Evolutionary conservation across 2,329 filamentous ascomycete genomes (phyloP), one percentile per base, ranked within the genome.

Genomic region (Colletotrichum agaves): DNA sequence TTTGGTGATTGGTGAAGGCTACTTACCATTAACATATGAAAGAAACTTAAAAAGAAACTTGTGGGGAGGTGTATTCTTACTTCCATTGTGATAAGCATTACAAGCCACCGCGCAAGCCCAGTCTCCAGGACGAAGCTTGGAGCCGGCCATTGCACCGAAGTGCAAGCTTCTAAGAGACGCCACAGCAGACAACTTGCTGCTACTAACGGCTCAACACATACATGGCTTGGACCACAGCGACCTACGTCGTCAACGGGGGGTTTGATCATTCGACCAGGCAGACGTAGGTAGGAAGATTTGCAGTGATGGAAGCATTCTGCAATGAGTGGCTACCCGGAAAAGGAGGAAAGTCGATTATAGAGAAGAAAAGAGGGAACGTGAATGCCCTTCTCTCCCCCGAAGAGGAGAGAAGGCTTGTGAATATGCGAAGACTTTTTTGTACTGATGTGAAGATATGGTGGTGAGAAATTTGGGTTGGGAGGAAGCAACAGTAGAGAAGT

Each of bases 301-400:
- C n/a, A n/a, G 27, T 27, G 27, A 27, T 8, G 27, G 6, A 7
- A 7, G 27, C 27, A 7, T 27, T 27, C 5, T 7, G 23, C 23
- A 5, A 5, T 5, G 23, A 5, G n/a, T 0, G 15, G 1, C 3
- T 2, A 27, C 12, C 21, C 21, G 27, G 17, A 17, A 5, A 1
- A 17, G n/a, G 1, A 50, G 47, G 12, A 27, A 27, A 2, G 8
- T 27, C 27, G 27, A 27, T 8, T 27, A 7, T 15, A 19, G 10
- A 11, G 27, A 17, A 52, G 17, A 15, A 12, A 19, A 17, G 31
- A 1, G 1, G 27, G 15, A 8, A 13, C 12, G 0, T 4, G 47
- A 52, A 19, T 52, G 27, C 47, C 17, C 5, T 31, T 27, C 27
- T 27, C 33, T 12, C 47, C 23, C 15, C 4, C 43, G 4, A 31